phyloP scores from a whole-genome alignment of 2,329 filamentous ascomycete species.

The Incumbomyces delicatus region DNA sequence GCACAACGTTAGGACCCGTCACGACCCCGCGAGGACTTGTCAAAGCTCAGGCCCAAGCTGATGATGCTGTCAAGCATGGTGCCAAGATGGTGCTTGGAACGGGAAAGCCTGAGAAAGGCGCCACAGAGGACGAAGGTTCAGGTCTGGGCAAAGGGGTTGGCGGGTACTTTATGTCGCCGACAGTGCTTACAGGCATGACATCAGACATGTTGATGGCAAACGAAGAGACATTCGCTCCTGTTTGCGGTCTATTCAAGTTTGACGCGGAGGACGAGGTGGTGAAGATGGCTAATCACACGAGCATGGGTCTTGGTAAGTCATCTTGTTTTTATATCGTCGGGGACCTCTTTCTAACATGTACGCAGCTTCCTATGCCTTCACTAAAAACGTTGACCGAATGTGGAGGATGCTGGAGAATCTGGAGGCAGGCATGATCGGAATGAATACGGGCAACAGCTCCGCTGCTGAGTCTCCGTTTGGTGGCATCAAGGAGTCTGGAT shows the following conservation, averaged over 20 bases:
- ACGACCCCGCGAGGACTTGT: constrained; percentile 48
- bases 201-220: constrained; percentile 47
- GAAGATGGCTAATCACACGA: constrained; percentile 23
- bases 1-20: constrained; percentile 51
- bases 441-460: constrained; percentile 48
- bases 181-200: constrained; percentile 51
- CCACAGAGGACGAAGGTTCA: constrained; percentile 41
- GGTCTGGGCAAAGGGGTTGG: constrained; percentile 32
- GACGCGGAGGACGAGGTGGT: constrained; percentile 57
- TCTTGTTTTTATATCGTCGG: constrained; percentile 29
- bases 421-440: constrained; percentile 61
- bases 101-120: constrained; percentile 26
- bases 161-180: constrained; percentile 63
- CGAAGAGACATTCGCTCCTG: constrained; percentile 58
- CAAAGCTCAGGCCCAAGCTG: constrained; percentile 50
- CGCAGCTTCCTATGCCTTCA: constrained; percentile 55
- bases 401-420: constrained; percentile 58
- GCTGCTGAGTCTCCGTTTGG: constrained; percentile 59
- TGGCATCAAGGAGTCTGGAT: constrained; percentile 58
- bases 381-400: constrained; percentile 55
- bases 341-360: constrained; percentile 50
- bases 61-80: constrained; percentile 54
- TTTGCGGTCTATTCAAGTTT: constrained; percentile 55
- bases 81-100: constrained; percentile 56
- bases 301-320: constrained; percentile 16